A percentile compares a stretch with the other conserved stretches of the same genome.
Conservation (phyloP, 2,329 filamentous ascomycete species). For the Exserohilum turcica region DNA sequence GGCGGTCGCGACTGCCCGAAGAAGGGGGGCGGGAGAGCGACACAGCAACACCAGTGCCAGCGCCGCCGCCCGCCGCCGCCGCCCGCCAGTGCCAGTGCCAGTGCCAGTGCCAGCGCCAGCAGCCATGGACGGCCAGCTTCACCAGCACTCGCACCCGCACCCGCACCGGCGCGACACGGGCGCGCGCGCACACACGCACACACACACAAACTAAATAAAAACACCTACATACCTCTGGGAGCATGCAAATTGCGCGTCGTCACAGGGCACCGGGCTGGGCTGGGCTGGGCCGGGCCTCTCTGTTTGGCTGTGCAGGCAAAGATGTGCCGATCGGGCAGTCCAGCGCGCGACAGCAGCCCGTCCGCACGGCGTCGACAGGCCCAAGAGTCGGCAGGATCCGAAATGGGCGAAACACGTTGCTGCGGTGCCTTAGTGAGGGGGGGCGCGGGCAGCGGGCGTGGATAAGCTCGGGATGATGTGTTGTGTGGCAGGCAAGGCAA, state of each 20-base stretch:
- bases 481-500: constrained; percentile 37
- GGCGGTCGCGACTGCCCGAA: constrained; percentile 28
- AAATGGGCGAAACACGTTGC: constrained; percentile 33
- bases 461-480: constrained; percentile 48
- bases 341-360: constrained; percentile 31
- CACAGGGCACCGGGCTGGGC: constrained; percentile 45
- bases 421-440: constrained; percentile 36
- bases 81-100: too few relatives aligned
- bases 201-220: constrained; percentile 22
- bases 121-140: too few relatives aligned
- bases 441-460: constrained; percentile 38
- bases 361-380: constrained; percentile 36
- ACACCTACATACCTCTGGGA: constrained; percentile 44
- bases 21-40: constrained; percentile 33
- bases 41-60: constrained; percentile 20
- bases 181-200: neutral
- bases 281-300: too few relatives aligned
- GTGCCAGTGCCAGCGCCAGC: too few relatives aligned
- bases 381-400: constrained; percentile 41
- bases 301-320: constrained; percentile 44
- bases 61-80: constrained; percentile 22
- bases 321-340: constrained; percentile 44
- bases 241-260: constrained; percentile 49
- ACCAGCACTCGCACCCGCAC: too few relatives aligned
- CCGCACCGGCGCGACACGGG: constrained; percentile 6